These are phyloP conservation scores for Paraglomus brasilianum DNA, from an alignment of 192 early-diverging fungal species.

Conservation along the genomic window DNA sequence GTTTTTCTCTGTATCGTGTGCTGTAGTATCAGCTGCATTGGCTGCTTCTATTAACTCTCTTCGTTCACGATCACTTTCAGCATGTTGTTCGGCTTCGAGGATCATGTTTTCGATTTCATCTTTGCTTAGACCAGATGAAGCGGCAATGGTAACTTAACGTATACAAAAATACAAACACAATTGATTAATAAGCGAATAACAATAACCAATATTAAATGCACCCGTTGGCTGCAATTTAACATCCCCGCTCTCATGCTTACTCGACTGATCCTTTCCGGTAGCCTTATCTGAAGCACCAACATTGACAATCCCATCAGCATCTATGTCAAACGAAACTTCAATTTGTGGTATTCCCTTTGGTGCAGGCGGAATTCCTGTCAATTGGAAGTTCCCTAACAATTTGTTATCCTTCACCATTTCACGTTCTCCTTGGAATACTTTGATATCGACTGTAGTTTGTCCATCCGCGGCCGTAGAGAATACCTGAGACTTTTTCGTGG, in stretches of 20 bases:
- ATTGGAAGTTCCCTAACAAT: slow-evolving; percentile 96
- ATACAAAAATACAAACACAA: not conserved
- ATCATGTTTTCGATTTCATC: slow-evolving; percentile 99
- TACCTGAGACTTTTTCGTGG: slow-evolving; percentile 99
- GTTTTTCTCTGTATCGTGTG: slow-evolving; percentile 92
- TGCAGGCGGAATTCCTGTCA: slow-evolving; percentile 91
- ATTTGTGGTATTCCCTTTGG: slow-evolving; percentile 97
- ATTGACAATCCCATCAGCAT: slow-evolving; percentile 99
- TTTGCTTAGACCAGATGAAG: slow-evolving; percentile 89
- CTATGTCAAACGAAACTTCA: slow-evolving; percentile 98
- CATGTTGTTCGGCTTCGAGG: slow-evolving; percentile 82
- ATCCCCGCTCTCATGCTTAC: slow-evolving; percentile 34
- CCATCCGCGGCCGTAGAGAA: slow-evolving; percentile 99
- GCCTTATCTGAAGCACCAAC: slow-evolving; percentile 96
- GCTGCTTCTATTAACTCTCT: slow-evolving; percentile 93
- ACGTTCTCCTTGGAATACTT: slow-evolving; percentile 98
- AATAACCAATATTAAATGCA: too few species aligned
- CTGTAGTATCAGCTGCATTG: slow-evolving; percentile 90
- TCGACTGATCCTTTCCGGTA: slow-evolving; percentile 92
- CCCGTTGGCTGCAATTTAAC: not conserved
- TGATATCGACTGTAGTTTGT: slow-evolving; percentile 96
- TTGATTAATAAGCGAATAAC: not conserved
- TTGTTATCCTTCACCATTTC: slow-evolving; percentile 98
- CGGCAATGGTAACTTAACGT: slow-evolving; percentile 81
- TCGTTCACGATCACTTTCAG: slow-evolving; percentile 89